Evolutionary conservation across 768 basidiomycete genomes (phyloP).

Genomic region (Aureoboletus auriporus): DNA sequence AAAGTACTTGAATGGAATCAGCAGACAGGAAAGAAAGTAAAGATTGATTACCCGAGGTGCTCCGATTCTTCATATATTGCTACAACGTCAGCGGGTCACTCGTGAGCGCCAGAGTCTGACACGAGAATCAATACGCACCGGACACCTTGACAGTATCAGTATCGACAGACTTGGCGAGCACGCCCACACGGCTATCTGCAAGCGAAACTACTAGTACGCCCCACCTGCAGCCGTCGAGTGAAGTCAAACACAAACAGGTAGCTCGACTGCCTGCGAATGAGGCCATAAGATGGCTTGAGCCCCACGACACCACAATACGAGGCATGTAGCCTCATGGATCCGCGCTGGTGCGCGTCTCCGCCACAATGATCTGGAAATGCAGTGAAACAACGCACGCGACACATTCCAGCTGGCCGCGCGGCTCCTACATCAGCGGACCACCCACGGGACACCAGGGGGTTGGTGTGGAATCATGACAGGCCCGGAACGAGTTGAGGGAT

Average conservation of each 20-base stretch:
- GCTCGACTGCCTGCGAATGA: conserved; percentile 65
- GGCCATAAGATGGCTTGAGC: conserved; percentile 91
- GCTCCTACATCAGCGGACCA: conserved; percentile 49
- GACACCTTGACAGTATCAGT: conserved; percentile 52
- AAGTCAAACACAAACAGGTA: neutral
- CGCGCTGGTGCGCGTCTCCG: conserved; percentile 50
- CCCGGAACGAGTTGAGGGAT: conserved; percentile 69
- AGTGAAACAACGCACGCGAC: conserved; percentile 57
- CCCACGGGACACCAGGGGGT: conserved; percentile 22
- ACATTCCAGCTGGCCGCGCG: conserved; percentile 87
- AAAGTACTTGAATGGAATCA: too few relatives aligned
- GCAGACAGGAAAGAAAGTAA: too few relatives aligned
- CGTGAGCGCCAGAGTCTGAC: conserved; percentile 1
- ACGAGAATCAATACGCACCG: conserved; percentile 36
- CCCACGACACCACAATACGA: conserved; percentile 92
- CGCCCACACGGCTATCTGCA: conserved; percentile 89
- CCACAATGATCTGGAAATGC: neutral
- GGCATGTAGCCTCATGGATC: conserved; percentile 89
- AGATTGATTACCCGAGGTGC: too few relatives aligned
- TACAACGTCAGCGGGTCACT: conserved; percentile 27
- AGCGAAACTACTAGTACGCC: conserved; percentile 92
- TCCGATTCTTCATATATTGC: too few relatives aligned
- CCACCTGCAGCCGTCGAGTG: conserved; percentile 48
- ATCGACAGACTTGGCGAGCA: conserved; percentile 57
- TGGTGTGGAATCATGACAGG: conserved; percentile 75